Conservation (phyloP, 1,139 yeast species). For the Candida glucosophila region DNA sequence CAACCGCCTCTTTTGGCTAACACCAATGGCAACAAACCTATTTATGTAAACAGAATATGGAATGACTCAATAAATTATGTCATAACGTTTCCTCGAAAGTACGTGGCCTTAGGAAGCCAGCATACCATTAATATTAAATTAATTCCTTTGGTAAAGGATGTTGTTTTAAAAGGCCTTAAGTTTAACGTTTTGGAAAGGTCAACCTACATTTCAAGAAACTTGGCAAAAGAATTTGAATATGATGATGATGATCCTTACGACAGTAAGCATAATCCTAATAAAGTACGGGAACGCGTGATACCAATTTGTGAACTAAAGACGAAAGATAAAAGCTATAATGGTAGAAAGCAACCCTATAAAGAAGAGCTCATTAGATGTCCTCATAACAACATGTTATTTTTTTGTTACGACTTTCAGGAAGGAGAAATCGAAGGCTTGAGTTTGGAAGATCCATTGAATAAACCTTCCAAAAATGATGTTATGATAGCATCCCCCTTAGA, state of each 20-base stretch:
- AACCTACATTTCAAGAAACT: slow-evolving; percentile 52
- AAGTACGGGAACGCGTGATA: slow-evolving; percentile 43
- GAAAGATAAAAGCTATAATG: slow-evolving; percentile 21
- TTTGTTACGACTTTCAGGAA: slow-evolving; percentile 38
- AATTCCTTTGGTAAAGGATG: slow-evolving; percentile 62
- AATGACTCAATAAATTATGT: slow-evolving; percentile 72
- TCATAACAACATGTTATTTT: slow-evolving; percentile 51
- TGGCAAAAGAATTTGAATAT: slow-evolving; percentile 49
- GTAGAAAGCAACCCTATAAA: slow-evolving; percentile 41
- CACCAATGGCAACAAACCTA: slow-evolving; percentile 70
- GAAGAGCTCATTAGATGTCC: slow-evolving; percentile 54
- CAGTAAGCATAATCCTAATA: slow-evolving; percentile 13
- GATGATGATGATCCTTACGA: slow-evolving; percentile 38
- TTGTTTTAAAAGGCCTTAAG: slow-evolving; percentile 62
- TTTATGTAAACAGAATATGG: slow-evolving; percentile 79
- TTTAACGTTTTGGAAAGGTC: slow-evolving; percentile 67
- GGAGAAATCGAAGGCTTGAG: slow-evolving; percentile 6
- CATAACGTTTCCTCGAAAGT: slow-evolving; percentile 68
- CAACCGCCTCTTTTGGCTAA: slow-evolving; percentile 76
- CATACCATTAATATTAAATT: slow-evolving; percentile 57
- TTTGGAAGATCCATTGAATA: slow-evolving; percentile 7
- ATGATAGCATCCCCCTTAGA: slow-evolving; percentile 40
- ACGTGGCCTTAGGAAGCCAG: slow-evolving; percentile 61
- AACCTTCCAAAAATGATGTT: slow-evolving; percentile 6
- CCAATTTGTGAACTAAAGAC: slow-evolving; percentile 60